A percentile compares a stretch with the other conserved stretches of the same genome.
Conservation (phyloP, 371 early-diverging fungal genomes). For the Mucor racemosus region DNA sequence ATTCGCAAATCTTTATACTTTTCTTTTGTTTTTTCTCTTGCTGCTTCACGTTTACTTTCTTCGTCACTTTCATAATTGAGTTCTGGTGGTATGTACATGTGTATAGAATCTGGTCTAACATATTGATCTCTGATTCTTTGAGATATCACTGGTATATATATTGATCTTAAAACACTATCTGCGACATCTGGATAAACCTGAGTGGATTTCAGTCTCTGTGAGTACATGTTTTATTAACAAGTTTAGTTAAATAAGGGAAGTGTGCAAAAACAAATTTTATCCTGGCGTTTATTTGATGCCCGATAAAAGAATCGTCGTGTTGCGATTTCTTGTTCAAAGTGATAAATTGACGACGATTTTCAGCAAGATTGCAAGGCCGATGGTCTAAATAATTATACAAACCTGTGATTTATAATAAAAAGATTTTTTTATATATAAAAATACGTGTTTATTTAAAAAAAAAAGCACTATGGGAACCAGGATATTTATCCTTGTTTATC, state of each 20-base stretch:
- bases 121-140: conserved; percentile 10
- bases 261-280: background rate
- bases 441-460: no score
- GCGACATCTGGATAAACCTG: conserved; percentile 24
- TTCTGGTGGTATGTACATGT: conserved; percentile 20
- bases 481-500: no score
- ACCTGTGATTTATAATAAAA: no score
- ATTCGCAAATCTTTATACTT: conserved; percentile 17
- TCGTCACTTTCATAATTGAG: conserved; percentile 21
- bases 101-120: conserved; percentile 22
- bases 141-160: conserved; percentile 14
- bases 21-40: background rate
- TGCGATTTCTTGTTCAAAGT: background rate
- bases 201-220: conserved; percentile 24
- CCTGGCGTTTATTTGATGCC: background rate
- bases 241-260: background rate
- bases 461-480: no score
- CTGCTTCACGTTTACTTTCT: conserved; percentile 6
- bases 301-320: background rate
- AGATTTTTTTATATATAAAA: no score
- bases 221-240: background rate
- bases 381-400: background rate
- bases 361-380: background rate
- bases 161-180: conserved; percentile 7
- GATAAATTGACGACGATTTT: background rate